Percentiles rank a stretch among this genome's conserved stretches.
Evolutionary conservation across 208 protist genomes (phyloP).

Genomic region (Tritrichomonas foetus): DNA sequence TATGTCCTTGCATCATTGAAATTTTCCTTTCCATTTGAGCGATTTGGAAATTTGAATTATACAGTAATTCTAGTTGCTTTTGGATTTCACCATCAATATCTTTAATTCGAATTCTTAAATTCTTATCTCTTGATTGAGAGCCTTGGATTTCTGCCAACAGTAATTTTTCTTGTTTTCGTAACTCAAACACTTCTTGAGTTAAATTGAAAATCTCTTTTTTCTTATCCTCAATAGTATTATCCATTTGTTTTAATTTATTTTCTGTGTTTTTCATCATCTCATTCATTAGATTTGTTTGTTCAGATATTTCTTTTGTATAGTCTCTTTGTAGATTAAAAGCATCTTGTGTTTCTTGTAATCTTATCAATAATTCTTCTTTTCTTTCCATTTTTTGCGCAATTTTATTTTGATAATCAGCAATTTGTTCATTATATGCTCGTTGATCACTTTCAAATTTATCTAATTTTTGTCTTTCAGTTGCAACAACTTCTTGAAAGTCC

Average conservation of each 20-base stretch:
- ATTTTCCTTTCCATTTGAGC: background rate
- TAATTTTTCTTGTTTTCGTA: background rate
- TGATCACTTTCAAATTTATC: background rate
- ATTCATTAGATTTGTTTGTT: background rate
- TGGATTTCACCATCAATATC: background rate
- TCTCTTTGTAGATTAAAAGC: background rate
- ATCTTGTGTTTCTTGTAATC: background rate
- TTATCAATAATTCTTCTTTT: background rate
- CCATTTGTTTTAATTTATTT: background rate
- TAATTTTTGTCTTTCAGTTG: background rate
- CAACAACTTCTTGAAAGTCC: slow-evolving; percentile 13
- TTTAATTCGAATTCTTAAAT: background rate
- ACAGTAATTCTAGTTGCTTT: slow-evolving; percentile 25
- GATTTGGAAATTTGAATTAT: background rate
- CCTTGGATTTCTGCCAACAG: background rate
- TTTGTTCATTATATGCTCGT: background rate
- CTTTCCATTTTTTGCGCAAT: background rate
- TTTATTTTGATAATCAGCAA: background rate
- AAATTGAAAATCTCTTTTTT: background rate
- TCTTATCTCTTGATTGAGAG: background rate
- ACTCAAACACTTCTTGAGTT: background rate
- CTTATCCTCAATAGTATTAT: background rate
- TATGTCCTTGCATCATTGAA: background rate
- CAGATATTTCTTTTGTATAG: background rate
- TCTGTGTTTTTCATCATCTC: background rate